Conservation (phyloP, 345 rosid genomes). For the Diplotaxis tenuifolia region DNA sequence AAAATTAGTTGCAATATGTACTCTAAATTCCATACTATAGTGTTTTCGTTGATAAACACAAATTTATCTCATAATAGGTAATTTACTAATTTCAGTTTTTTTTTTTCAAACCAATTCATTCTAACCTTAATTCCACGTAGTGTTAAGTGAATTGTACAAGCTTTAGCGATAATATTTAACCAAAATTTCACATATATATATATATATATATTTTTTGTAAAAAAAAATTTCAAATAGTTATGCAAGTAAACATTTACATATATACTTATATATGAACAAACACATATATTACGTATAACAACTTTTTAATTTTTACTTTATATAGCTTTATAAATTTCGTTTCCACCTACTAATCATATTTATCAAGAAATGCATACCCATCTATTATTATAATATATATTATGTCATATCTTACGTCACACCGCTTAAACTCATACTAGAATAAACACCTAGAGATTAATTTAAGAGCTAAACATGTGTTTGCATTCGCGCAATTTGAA, state of each 20-base stretch:
- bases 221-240: too few relatives aligned
- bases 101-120: too few relatives aligned
- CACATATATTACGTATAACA: neutral
- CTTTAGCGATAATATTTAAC: neutral
- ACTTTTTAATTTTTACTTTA: neutral
- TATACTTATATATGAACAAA: neutral
- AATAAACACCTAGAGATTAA: neutral
- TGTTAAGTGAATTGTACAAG: neutral
- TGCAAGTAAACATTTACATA: too few relatives aligned
- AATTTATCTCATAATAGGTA: too few relatives aligned
- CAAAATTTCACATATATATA: neutral
- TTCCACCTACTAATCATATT: neutral
- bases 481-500: constrained; percentile 15
- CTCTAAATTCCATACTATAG: too few relatives aligned
- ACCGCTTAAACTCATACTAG: neutral
- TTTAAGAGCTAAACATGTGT: neutral
- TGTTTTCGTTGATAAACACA: too few relatives aligned
- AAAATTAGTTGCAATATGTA: neutral
- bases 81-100: too few relatives aligned
- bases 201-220: too few relatives aligned
- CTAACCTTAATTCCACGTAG: neutral
- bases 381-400: neutral
- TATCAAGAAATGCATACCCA: neutral
- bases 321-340: neutral
- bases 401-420: neutral